Evolutionary conservation across 495 filamentous ascomycete species (phyloP).

Genomic region (Hypoxylon fuscum): DNA sequence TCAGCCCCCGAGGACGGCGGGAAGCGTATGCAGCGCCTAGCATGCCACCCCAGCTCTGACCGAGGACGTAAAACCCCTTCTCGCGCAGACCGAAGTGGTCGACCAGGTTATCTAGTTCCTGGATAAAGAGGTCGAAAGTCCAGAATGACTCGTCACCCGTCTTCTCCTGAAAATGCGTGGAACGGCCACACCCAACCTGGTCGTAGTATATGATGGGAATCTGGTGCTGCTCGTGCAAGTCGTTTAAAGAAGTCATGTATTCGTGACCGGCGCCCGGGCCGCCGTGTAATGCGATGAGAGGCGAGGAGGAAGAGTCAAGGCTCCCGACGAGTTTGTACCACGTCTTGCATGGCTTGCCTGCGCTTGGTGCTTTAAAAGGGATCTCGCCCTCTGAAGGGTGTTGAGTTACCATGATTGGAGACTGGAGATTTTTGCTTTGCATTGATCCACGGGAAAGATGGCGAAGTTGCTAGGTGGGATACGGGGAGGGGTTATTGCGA

Average conservation of each 20-base stretch:
- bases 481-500: too few relatives aligned
- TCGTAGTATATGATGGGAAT: conserved; percentile 62
- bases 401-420: background rate
- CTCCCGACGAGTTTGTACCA: conserved; percentile 46
- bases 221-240: background rate
- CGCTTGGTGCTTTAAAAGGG: background rate
- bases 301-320: conserved; percentile 19
- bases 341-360: conserved; percentile 46
- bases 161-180: conserved; percentile 54
- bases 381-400: background rate
- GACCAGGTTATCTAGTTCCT: conserved; percentile 59
- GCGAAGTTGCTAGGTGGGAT: too few relatives aligned
- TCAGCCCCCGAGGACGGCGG: conserved; percentile 31
- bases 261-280: conserved; percentile 55
- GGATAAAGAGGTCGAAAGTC: conserved; percentile 57
- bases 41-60: conserved; percentile 63
- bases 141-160: conserved; percentile 54
- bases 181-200: conserved; percentile 59
- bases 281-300: conserved; percentile 55
- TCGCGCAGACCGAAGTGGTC: conserved; percentile 39
- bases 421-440: too few relatives aligned
- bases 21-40: conserved; percentile 46
- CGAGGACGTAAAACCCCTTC: conserved; percentile 51
- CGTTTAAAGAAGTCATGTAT: conserved; percentile 28
- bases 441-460: too few relatives aligned